Evolutionary conservation across 2,329 filamentous ascomycete genomes (phyloP).

Genomic region (Diaporthe sp.): DNA sequence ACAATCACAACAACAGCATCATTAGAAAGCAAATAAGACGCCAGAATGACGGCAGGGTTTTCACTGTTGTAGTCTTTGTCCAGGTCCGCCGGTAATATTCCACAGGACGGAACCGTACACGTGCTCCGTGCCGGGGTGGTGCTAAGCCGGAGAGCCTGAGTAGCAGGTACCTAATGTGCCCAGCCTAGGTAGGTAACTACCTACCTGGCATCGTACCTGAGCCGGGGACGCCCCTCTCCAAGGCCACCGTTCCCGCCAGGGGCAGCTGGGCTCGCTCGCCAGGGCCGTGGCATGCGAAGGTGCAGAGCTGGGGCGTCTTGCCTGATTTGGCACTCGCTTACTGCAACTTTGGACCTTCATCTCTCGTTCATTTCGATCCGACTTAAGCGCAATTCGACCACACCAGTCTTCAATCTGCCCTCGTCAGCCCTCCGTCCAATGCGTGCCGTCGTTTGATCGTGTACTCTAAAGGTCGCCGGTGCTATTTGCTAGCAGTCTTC

Average conservation of each 20-base stretch:
- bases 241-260: neutral
- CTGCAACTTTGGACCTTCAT: conserved; percentile 32
- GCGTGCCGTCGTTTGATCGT: conserved; percentile 22
- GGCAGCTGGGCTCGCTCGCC: conserved; percentile 9
- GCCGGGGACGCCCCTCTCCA: conserved; percentile 6
- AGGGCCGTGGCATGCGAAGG: conserved; percentile 2
- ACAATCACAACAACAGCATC: neutral
- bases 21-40: neutral
- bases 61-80: neutral
- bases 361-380: conserved; percentile 33
- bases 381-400: conserved; percentile 22
- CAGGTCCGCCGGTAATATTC: neutral
- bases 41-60: no score
- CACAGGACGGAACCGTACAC: neutral
- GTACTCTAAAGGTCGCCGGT: neutral
- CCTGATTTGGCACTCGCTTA: conserved; percentile 28
- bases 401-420: conserved; percentile 28
- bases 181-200: neutral
- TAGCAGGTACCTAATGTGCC: no score
- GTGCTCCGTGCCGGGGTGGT: neutral
- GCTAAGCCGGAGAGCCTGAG: neutral
- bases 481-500: neutral
- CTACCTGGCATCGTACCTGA: neutral
- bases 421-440: conserved; percentile 5
- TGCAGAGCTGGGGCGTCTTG: conserved; percentile 25